Conservation (phyloP, 805 yeast species). For the Maudiozyma bulderi region DNA sequence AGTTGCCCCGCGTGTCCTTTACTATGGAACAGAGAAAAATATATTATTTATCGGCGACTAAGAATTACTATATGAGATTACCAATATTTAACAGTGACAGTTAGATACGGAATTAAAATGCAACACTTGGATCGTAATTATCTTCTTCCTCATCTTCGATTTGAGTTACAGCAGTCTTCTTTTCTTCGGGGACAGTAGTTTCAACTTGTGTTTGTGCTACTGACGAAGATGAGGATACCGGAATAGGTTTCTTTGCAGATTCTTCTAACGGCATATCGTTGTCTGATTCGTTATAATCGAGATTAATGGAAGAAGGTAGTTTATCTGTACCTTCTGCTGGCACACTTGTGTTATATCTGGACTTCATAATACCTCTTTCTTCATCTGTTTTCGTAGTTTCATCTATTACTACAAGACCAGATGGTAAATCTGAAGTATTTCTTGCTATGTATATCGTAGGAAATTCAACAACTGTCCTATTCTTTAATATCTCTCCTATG, state of each 20-base stretch:
- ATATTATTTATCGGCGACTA: too few relatives aligned
- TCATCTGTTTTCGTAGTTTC: conserved; percentile 7
- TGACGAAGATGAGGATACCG: not conserved
- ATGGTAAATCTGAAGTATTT: conserved; percentile 15
- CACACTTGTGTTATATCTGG: not conserved
- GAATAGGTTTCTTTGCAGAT: not conserved
- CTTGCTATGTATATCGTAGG: conserved; percentile 54
- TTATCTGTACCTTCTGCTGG: not conserved
- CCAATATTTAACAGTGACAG: too few relatives aligned
- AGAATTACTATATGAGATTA: too few relatives aligned
- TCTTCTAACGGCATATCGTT: conserved; percentile 4
- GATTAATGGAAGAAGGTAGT: not conserved
- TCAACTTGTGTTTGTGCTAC: not conserved
- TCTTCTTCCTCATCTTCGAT: conserved; percentile 3
- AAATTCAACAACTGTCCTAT: conserved; percentile 60
- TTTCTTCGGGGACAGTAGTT: not conserved
- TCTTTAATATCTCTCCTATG: conserved; percentile 42
- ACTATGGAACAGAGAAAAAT: too few relatives aligned
- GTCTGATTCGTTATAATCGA: not conserved
- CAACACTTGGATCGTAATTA: conserved; percentile 7
- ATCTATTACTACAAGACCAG: conserved; percentile 20
- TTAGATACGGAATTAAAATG: not conserved
- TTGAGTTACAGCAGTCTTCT: not conserved
- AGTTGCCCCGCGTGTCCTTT: too few relatives aligned
- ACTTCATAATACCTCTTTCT: conserved; percentile 1